Evolutionary conservation across 2,329 filamentous ascomycete species (phyloP).

Genomic region (Stromatinia cepivora): DNA sequence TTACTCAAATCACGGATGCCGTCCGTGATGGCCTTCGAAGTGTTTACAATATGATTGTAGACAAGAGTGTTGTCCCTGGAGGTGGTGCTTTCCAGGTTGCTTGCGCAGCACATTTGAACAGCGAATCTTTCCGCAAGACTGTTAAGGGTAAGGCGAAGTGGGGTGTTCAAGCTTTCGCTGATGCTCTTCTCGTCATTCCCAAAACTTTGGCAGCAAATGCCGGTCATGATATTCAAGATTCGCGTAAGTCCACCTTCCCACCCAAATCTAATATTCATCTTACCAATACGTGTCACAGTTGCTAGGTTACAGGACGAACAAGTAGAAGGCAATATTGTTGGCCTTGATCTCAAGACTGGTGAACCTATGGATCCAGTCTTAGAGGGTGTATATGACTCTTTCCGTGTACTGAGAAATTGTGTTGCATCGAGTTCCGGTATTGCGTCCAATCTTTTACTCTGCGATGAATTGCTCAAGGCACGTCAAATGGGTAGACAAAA

Average conservation of each 20-base stretch:
- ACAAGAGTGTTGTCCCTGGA: constrained; percentile 90
- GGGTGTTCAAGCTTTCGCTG: constrained; percentile 91
- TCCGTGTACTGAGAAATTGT: constrained; percentile 89
- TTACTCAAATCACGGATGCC: constrained; percentile 93
- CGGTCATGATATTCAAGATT: constrained; percentile 95
- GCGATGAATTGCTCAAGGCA: constrained; percentile 96
- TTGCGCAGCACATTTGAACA: constrained; percentile 81
- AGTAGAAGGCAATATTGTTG: constrained; percentile 79
- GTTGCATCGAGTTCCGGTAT: constrained; percentile 94
- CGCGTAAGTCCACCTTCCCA: constrained; percentile 59
- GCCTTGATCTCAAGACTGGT: constrained; percentile 81
- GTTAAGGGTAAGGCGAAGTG: constrained; percentile 98
- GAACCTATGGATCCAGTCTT: constrained; percentile 94
- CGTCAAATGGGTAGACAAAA: constrained; percentile 81
- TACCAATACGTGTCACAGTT: constrained; percentile 53
- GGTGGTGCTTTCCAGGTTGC: constrained; percentile 96
- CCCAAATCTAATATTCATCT: background rate
- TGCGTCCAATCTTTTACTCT: constrained; percentile 89
- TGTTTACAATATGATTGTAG: constrained; percentile 99
- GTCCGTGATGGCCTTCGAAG: constrained; percentile 92
- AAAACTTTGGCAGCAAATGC: constrained; percentile 97
- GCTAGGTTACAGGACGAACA: constrained; percentile 85
- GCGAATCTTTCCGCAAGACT: constrained; percentile 81
- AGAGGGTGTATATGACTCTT: constrained; percentile 93
- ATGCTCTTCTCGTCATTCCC: constrained; percentile 91